Conservation (phyloP, 2,329 filamentous ascomycete species). For the Diplodia seriata region DNA sequence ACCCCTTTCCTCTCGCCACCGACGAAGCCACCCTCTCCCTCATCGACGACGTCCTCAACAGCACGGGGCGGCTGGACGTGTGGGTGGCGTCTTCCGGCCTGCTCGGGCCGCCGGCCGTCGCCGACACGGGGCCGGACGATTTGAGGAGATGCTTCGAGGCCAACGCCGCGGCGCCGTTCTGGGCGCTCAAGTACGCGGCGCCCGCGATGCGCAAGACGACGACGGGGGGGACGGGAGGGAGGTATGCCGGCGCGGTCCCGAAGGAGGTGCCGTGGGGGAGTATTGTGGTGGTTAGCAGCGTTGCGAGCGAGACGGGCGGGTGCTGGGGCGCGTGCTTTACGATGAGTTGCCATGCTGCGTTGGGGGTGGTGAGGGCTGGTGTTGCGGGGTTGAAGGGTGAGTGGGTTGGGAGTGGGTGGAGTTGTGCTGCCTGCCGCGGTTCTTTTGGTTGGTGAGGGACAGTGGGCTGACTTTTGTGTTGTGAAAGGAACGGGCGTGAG, state of each 20-base stretch:
- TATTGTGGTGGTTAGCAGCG: slow-evolving; percentile 67
- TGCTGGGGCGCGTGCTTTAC: slow-evolving; percentile 66
- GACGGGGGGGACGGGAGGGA: slow-evolving; percentile 31
- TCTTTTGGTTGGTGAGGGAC: background rate
- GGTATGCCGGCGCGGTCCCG: slow-evolving; percentile 66
- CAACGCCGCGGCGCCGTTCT: slow-evolving; percentile 68
- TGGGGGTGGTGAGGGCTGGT: slow-evolving; percentile 66
- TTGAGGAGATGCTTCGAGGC: slow-evolving; percentile 66
- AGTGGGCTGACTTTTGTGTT: background rate
- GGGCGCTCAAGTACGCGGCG: slow-evolving; percentile 69
- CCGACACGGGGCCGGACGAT: slow-evolving; percentile 62
- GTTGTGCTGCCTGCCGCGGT: background rate
- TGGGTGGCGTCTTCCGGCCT: slow-evolving; percentile 64
- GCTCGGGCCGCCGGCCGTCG: slow-evolving; percentile 64
- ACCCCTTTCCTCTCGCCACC: slow-evolving; percentile 58
- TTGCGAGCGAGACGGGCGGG: slow-evolving; percentile 63
- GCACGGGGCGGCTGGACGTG: slow-evolving; percentile 65
- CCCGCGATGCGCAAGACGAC: slow-evolving; percentile 51
- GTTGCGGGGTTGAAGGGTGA: slow-evolving; percentile 62
- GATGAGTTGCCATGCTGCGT: slow-evolving; percentile 65
- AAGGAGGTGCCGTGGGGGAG: slow-evolving; percentile 67
- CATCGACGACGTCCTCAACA: slow-evolving; percentile 69
- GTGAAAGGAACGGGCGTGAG: slow-evolving; percentile 56
- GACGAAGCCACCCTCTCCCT: slow-evolving; percentile 66
- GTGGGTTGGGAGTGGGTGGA: background rate